A percentile compares a stretch with the other conserved stretches of the same genome.
Conservation (phyloP, 345 rosid species). For the Ailanthus altissimus region DNA sequence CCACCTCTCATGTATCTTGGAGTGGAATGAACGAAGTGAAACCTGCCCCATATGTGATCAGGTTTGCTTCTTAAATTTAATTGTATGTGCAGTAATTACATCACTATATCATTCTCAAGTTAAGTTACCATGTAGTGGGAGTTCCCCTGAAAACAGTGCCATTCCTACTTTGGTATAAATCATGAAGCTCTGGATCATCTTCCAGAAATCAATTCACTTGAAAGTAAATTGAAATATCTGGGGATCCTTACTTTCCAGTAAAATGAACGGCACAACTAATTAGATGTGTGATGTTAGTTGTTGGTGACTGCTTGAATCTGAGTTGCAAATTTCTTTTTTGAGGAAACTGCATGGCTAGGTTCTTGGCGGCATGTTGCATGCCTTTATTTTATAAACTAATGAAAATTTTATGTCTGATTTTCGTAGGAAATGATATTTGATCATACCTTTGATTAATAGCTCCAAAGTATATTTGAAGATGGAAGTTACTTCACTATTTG, state of each 20-base stretch:
- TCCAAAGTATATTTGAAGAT: constrained; percentile 14
- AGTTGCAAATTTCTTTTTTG: background rate
- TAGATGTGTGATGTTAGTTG: background rate
- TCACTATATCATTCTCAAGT: background rate
- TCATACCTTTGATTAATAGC: constrained; percentile 30
- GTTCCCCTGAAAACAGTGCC: background rate
- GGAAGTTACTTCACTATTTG: constrained; percentile 16
- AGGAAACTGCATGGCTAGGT: background rate
- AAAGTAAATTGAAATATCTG: background rate
- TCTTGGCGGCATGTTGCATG: background rate
- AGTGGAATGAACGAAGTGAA: constrained; percentile 95
- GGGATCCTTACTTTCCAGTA: too few species aligned
- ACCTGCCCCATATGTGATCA: constrained; percentile 84
- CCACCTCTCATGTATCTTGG: constrained; percentile 84
- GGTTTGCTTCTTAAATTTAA: constrained; percentile 44
- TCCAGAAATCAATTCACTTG: background rate
- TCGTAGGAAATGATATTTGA: constrained; percentile 46
- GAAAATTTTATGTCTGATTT: constrained; percentile 14
- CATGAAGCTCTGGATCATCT: constrained; percentile 8
- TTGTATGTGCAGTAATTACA: background rate
- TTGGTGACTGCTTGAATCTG: constrained; percentile 10
- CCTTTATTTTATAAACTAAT: constrained; percentile 3
- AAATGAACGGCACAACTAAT: background rate
- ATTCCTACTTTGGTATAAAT: background rate
- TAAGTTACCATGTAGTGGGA: background rate